phyloP scores from a whole-genome alignment of 2,329 filamentous ascomycete species.

The Helicocarpus griseus region DNA sequence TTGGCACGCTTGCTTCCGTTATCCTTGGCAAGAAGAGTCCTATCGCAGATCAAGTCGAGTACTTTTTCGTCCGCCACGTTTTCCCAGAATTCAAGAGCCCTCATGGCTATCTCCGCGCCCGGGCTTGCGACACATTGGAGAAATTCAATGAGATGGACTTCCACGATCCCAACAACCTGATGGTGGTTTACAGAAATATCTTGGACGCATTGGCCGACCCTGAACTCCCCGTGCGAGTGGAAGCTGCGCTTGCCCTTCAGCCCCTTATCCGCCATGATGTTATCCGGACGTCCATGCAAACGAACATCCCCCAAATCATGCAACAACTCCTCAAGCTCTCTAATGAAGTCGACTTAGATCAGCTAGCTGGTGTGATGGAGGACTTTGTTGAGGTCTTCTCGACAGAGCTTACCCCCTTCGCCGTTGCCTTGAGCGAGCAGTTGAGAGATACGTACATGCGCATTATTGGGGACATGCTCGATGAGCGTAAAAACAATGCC shows the following conservation, averaged over 20 bases:
- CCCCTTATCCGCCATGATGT: constrained; percentile 92
- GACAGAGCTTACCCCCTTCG: constrained; percentile 91
- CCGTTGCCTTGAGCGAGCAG: constrained; percentile 90
- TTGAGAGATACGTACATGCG: constrained; percentile 90
- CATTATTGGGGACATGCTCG: constrained; percentile 82
- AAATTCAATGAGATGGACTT: constrained; percentile 97
- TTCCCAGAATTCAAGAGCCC: constrained; percentile 94
- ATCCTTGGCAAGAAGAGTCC: constrained; percentile 97
- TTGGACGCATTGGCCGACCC: constrained; percentile 92
- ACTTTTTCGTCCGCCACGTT: constrained; percentile 95
- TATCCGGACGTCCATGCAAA: constrained; percentile 90
- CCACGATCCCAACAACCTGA: constrained; percentile 89
- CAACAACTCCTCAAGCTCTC: constrained; percentile 94
- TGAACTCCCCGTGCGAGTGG: constrained; percentile 88
- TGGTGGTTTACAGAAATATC: constrained; percentile 94
- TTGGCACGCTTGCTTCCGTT: constrained; percentile 85
- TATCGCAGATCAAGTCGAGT: constrained; percentile 94
- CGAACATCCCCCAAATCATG: constrained; percentile 98
- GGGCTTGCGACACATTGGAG: constrained; percentile 93
- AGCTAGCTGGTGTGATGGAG: constrained; percentile 97
- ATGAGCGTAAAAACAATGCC: constrained; percentile 62
- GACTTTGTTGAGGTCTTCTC: constrained; percentile 99
- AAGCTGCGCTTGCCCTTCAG: constrained; percentile 86
- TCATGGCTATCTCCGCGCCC: constrained; percentile 84
- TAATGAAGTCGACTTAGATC: constrained; percentile 96